These are phyloP conservation scores for Phaeophleospora eucalypticola DNA, from an alignment of 2,329 filamentous ascomycete species.

Conservation along the genomic window DNA sequence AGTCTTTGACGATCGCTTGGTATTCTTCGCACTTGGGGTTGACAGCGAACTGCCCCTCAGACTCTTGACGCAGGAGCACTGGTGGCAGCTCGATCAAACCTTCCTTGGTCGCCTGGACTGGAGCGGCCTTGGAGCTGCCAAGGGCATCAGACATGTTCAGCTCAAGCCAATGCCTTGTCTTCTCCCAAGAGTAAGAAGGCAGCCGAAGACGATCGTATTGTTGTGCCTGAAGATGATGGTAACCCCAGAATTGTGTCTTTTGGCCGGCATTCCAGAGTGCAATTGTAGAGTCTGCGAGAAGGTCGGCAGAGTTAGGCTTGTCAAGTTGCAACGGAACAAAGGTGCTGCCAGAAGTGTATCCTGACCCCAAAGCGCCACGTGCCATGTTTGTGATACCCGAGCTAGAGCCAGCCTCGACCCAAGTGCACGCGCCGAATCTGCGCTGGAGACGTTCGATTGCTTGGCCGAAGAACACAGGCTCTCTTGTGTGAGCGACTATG, in stretches of 20 bases:
- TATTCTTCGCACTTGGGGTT: constrained; percentile 1
- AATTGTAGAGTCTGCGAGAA: not conserved
- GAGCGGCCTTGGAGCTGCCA: not conserved
- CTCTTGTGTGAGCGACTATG: constrained; percentile 8
- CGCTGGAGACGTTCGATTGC: constrained; percentile 7
- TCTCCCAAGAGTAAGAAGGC: not conserved
- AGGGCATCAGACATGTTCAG: not conserved
- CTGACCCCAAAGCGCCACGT: not conserved
- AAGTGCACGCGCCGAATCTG: constrained; percentile 2
- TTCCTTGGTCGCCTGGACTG: not conserved
- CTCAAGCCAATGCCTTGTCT: constrained; percentile 1
- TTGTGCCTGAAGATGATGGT: not conserved
- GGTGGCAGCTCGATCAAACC: not conserved
- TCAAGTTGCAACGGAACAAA: not conserved
- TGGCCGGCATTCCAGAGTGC: constrained; percentile 1
- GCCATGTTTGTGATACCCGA: constrained; percentile 12
- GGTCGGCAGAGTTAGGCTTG: not conserved
- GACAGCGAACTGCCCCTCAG: too few relatives aligned
- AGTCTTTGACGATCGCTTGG: not conserved
- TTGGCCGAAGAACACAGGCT: constrained; percentile 11
- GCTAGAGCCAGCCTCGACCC: constrained; percentile 15
- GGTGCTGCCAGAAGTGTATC: too few relatives aligned
- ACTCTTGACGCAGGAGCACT: too few relatives aligned
- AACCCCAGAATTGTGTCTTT: not conserved
- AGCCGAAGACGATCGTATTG: not conserved